Conservation (phyloP, 208 protist species). For the Acanthamoeba royreba region DNA sequence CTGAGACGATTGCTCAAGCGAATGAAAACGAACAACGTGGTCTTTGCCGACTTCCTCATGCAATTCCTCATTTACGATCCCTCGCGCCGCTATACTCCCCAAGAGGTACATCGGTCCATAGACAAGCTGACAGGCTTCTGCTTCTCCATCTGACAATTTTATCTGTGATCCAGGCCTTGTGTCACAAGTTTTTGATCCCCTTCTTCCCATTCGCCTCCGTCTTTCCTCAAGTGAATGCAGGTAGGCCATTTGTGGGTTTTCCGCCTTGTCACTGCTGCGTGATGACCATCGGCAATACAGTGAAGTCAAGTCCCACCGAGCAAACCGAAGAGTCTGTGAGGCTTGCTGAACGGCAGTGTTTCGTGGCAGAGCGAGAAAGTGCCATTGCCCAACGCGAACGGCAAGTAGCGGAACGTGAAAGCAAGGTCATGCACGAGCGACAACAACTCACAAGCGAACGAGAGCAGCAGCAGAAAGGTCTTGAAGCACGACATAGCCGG, state of each 20-base stretch:
- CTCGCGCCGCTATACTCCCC: background rate
- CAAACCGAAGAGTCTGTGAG: too few species aligned
- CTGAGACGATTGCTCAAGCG: background rate
- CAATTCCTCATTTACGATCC: constrained; percentile 23
- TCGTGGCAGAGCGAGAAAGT: too few species aligned
- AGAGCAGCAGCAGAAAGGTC: background rate
- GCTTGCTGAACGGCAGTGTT: too few species aligned
- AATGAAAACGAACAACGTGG: background rate
- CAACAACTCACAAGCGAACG: background rate
- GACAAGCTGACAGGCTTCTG: background rate
- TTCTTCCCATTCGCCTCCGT: background rate
- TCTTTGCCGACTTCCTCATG: background rate
- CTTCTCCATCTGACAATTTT: background rate
- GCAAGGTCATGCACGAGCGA: too few species aligned
- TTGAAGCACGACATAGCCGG: background rate
- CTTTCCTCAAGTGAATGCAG: background rate
- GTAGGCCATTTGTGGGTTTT: background rate
- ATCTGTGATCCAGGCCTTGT: background rate
- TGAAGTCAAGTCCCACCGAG: background rate
- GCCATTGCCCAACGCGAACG: too few species aligned
- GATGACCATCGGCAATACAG: background rate
- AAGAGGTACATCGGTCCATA: background rate
- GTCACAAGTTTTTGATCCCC: background rate
- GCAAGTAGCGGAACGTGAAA: too few species aligned
- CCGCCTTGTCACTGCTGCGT: background rate